phyloP scores from a whole-genome alignment of 1,284 basidiomycete genomes.

The Moesziomyces sp. region DNA sequence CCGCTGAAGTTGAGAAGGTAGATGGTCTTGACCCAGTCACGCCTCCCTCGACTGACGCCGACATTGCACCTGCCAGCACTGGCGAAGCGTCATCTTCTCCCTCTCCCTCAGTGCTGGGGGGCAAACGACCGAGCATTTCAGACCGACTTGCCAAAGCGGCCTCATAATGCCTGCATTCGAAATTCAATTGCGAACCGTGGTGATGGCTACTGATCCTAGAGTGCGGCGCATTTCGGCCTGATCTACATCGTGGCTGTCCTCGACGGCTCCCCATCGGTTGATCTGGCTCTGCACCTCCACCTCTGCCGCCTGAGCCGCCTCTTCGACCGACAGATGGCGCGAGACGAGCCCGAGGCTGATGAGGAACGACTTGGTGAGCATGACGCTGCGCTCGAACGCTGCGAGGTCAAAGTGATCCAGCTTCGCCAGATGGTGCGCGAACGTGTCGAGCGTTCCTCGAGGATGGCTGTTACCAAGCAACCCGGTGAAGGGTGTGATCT shows the following conservation, averaged over 20 bases:
- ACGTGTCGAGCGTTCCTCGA: conserved; percentile 10
- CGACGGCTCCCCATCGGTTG: conserved; percentile 96
- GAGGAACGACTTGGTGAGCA: conserved; percentile 90
- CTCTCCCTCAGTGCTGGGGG: background rate
- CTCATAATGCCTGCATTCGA: background rate
- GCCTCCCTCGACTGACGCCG: conserved; percentile 9
- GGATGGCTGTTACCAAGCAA: conserved; percentile 50
- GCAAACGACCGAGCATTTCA: conserved; percentile 20
- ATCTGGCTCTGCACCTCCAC: conserved; percentile 97
- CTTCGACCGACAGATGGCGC: conserved; percentile 76
- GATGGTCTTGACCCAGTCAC: conserved; percentile 9
- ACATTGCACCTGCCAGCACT: conserved; percentile 17
- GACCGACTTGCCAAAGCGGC: conserved; percentile 35
- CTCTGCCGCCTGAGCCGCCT: conserved; percentile 84
- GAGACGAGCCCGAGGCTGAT: conserved; percentile 86
- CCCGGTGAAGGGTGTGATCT: conserved; percentile 36
- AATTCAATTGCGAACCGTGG: conserved; percentile 21
- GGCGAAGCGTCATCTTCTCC: conserved; percentile 2
- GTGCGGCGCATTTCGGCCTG: conserved; percentile 90
- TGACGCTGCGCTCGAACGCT: conserved; percentile 90
- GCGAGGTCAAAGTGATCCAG: conserved; percentile 52
- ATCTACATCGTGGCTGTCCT: conserved; percentile 84
- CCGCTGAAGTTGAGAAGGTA: conserved; percentile 5
- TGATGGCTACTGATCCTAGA: conserved; percentile 71
- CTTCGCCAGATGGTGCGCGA: conserved; percentile 25